A percentile compares a stretch with the other conserved stretches of the same genome.
Conservation (phyloP, 352 stramenopile genomes). For the Pythium aquatile region DNA sequence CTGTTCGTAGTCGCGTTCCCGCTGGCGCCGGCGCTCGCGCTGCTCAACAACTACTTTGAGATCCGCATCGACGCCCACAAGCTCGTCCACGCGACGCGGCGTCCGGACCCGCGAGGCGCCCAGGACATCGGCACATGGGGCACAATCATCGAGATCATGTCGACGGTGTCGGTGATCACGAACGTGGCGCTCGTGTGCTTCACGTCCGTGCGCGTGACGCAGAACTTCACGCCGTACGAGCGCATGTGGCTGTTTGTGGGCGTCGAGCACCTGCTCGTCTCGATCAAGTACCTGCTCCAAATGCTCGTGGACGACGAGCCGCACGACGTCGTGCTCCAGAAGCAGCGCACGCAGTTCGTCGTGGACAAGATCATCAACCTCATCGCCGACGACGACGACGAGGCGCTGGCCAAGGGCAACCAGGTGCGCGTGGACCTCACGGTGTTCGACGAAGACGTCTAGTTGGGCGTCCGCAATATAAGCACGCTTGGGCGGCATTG, state of each 20-base stretch:
- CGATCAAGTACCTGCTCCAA: constrained; percentile 70
- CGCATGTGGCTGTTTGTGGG: constrained; percentile 65
- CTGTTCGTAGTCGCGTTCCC: constrained; percentile 93
- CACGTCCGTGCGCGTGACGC: constrained; percentile 70
- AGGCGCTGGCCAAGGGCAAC: constrained; percentile 66
- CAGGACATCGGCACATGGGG: constrained; percentile 93
- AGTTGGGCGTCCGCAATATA: constrained; percentile 17
- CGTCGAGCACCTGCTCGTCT: constrained; percentile 60
- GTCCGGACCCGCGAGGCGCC: constrained; percentile 68
- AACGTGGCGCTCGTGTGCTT: constrained; percentile 94
- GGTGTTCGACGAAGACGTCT: constrained; percentile 73
- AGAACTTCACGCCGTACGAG: constrained; percentile 38
- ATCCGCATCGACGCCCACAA: constrained; percentile 90
- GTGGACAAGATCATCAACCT: constrained; percentile 74
- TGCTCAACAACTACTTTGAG: constrained; percentile 92
- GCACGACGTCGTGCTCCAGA: constrained; percentile 62
- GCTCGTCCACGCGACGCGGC: constrained; percentile 67
- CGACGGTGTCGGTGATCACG: constrained; percentile 86
- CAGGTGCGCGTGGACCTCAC: constrained; percentile 78
- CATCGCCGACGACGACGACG: constrained; percentile 71
- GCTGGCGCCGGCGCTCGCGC: constrained; percentile 84
- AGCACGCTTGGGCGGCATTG: neutral
- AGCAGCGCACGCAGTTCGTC: constrained; percentile 68
- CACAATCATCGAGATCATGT: constrained; percentile 87
- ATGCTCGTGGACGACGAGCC: constrained; percentile 72